These are phyloP conservation scores for Neonothopanus nambi DNA, from an alignment of 1,284 basidiomycete species.

Conservation along the genomic window DNA sequence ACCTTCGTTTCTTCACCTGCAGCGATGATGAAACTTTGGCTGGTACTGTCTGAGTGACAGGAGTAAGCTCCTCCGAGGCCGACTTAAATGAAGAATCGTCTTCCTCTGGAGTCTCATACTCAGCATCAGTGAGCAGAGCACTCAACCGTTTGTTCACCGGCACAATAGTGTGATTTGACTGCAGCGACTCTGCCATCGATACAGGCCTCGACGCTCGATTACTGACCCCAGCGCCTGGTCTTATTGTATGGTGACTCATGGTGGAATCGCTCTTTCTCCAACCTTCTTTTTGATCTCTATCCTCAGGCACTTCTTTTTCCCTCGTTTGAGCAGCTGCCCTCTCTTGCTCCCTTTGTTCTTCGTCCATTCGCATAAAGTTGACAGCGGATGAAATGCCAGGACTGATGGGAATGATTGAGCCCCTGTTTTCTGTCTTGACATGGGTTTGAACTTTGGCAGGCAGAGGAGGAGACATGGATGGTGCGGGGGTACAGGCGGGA, in stretches of 20 bases:
- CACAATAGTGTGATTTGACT: slow-evolving; percentile 68
- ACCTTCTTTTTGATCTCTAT: slow-evolving; percentile 48
- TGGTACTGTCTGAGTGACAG: slow-evolving; percentile 21
- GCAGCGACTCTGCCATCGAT: slow-evolving; percentile 72
- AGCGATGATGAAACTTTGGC: slow-evolving; percentile 22
- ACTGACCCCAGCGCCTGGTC: slow-evolving; percentile 48
- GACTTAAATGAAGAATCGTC: slow-evolving; percentile 36
- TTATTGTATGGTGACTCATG: slow-evolving; percentile 68
- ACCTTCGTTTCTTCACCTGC: slow-evolving; percentile 49
- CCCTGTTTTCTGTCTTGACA: slow-evolving; percentile 30
- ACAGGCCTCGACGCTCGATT: slow-evolving; percentile 64
- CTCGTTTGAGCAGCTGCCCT: slow-evolving; percentile 1
- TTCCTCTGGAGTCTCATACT: slow-evolving; percentile 54
- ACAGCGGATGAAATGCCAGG: slow-evolving; percentile 49
- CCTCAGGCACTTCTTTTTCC: slow-evolving; percentile 17
- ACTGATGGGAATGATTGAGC: slow-evolving; percentile 47
- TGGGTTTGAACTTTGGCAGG: slow-evolving; percentile 20
- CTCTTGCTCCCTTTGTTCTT: slow-evolving; percentile 22
- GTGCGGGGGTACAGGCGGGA: slow-evolving; percentile 14
- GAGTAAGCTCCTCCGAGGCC: slow-evolving; percentile 12
- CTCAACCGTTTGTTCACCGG: slow-evolving; percentile 64
- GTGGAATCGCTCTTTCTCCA: slow-evolving; percentile 78
- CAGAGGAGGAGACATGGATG: slow-evolving; percentile 11
- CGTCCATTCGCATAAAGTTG: slow-evolving; percentile 39
- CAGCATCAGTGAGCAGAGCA: slow-evolving; percentile 63